Percentiles rank a stretch among this genome's conserved stretches.
phyloP scores from a whole-genome alignment of 257 asterid species.

The Rhazya stricta region DNA sequence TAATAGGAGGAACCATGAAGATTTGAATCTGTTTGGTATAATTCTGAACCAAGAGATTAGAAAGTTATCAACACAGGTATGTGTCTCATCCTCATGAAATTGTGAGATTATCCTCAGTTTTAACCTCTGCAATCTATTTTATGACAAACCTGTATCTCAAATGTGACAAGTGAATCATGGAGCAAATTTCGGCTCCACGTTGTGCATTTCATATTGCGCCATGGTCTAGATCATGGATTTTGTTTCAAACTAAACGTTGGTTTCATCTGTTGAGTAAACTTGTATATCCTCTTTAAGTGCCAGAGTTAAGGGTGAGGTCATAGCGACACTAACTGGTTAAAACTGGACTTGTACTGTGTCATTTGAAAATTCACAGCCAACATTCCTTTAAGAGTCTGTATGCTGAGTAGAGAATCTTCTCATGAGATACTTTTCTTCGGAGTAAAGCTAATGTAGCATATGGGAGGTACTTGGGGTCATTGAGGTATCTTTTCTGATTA shows the following conservation, averaged over 20 bases:
- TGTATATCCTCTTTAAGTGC: neutral
- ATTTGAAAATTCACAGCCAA: neutral
- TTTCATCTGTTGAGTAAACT: neutral
- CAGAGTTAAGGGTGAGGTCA: neutral
- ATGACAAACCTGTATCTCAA: neutral
- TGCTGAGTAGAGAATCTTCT: neutral
- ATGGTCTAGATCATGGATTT: neutral
- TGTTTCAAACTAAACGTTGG: neutral
- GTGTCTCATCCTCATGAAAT: constrained; percentile 12
- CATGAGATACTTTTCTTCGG: neutral
- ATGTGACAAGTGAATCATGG: neutral
- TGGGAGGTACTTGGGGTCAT: neutral
- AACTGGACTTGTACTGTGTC: neutral
- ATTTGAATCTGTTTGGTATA: constrained; percentile 57
- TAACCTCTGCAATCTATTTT: neutral
- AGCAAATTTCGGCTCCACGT: neutral
- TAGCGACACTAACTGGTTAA: neutral
- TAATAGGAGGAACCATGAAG: constrained; percentile 81
- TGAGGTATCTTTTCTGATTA: neutral
- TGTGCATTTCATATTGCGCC: neutral
- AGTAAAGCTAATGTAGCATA: neutral
- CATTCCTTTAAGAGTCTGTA: neutral
- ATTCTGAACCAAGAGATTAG: constrained; percentile 90
- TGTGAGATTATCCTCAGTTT: neutral
- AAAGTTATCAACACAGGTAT: constrained; percentile 85